phyloP scores from a whole-genome alignment of 2,329 filamentous ascomycete genomes.

The Sarocladiaceae sp. region DNA sequence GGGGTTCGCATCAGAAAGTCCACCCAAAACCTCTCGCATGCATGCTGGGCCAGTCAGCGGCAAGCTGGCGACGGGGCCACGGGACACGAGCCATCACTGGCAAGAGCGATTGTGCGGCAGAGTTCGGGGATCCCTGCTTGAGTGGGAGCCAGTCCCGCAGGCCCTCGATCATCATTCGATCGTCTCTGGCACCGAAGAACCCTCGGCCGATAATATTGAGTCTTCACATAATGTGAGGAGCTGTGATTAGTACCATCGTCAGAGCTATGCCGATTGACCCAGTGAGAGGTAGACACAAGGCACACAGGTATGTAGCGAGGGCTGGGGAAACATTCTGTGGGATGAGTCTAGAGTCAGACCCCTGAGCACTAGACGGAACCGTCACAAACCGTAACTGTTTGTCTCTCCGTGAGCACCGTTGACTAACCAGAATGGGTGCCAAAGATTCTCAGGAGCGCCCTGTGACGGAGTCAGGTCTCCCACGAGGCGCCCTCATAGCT shows the following conservation, averaged over 20 bases:
- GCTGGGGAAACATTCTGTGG: not conserved
- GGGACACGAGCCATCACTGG: constrained; percentile 7
- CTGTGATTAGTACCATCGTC: no score
- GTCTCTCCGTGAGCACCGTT: not conserved
- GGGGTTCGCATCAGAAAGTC: constrained; percentile 1
- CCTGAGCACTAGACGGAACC: not conserved
- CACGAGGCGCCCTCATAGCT: not conserved
- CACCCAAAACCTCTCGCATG: constrained; percentile 1
- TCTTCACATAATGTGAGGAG: not conserved
- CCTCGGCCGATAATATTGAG: not conserved
- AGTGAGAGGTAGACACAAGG: no score
- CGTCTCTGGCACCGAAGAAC: not conserved
- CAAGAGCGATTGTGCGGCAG: not conserved
- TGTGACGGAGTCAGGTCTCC: not conserved
- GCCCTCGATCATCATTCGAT: constrained; percentile 5
- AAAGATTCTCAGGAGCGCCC: not conserved
- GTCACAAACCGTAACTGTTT: not conserved
- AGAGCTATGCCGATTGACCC: no score
- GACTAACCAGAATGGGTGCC: not conserved
- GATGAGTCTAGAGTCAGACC: not conserved
- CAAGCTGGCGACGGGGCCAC: not conserved
- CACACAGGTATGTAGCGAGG: no score
- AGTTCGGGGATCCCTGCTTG: constrained; percentile 5
- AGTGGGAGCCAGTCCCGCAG: not conserved
- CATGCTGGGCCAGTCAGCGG: not conserved